A percentile compares a stretch with the other conserved stretches of the same genome.
These are phyloP conservation scores for Themeda triandra DNA, from an alignment of 176 grass and related monocot genomes.

Conservation along the genomic window DNA sequence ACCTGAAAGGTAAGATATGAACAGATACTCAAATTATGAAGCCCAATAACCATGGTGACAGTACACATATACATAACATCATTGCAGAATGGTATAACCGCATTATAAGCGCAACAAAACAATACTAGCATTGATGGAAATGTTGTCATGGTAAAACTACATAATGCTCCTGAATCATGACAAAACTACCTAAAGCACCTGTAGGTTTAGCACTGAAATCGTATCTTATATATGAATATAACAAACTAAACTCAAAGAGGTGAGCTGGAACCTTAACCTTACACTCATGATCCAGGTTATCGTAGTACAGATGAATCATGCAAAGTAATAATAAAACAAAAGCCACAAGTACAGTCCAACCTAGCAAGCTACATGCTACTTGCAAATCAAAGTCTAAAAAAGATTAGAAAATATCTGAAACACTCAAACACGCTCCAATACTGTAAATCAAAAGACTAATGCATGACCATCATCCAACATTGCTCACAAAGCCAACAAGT, in stretches of 20 bases:
- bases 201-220: background rate
- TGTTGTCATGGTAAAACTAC: background rate
- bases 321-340: background rate
- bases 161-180: slow-evolving; percentile 6
- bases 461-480: background rate
- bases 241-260: background rate
- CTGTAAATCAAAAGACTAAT: background rate
- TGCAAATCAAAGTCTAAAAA: background rate
- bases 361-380: background rate
- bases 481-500: background rate
- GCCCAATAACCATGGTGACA: background rate
- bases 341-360: background rate
- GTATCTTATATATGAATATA: slow-evolving; percentile 1
- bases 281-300: background rate
- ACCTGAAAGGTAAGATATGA: slow-evolving; percentile 58
- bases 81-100: background rate
- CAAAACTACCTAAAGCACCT: background rate
- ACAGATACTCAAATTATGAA: slow-evolving; percentile 21
- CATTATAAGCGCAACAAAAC: background rate
- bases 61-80: background rate
- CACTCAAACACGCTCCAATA: background rate
- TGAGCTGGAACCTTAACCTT: background rate
- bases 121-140: background rate
- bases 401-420: background rate
- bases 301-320: background rate